Evolutionary conservation across 2,329 filamentous ascomycete species (phyloP), one percentile per base, ranked within the genome.

Genomic region (Catunica adiposa): DNA sequence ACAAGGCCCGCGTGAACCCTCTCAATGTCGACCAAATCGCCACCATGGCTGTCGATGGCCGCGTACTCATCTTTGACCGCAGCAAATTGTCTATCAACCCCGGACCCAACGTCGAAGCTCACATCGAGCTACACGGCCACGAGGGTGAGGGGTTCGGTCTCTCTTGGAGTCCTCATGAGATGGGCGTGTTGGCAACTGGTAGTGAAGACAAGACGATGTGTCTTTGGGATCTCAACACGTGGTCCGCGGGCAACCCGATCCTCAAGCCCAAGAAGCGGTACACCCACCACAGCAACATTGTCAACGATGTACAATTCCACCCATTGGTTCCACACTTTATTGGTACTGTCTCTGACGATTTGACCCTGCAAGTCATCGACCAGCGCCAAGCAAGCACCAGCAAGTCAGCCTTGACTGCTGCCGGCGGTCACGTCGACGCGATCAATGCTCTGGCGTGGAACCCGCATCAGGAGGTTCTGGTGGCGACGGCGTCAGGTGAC

Each of bases 361-460:
- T 92, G 62, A 96, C 88, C 6, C 80, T 97, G 59, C 87, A 96
- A 68, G 84, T 98, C 59, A 77, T 97, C 58, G 92, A 98, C 67
- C 77, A 84, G n/a, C 84, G 92, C 63, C 77, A 79, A 64, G 65
- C 75, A 29, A 77, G 80, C 56, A 82, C 75, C 55, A 80, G 78
- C 60, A 79, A 77, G 61, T 80, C 87, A 0, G 81, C 86, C 3
- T 76, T 85, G 52, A 77, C 83, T 40, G 84, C 81, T 17, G 74
- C 78, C 60, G 75, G 80, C 51, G 89, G 89, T 8, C 94, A 98
- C 66, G 78, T 78, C 7, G 92, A 97, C 67, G 90, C 90, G 17
- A 89, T 98, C 68, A 98, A 98, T 66, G 85, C 88, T n/a, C 73
- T 98, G 25, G 83, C 92, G 0, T 98, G 96, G 72, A 95, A 96